These are phyloP conservation scores for Termitomyces eurrhizus DNA, from an alignment of 768 basidiomycete genomes.

Conservation along the genomic window DNA sequence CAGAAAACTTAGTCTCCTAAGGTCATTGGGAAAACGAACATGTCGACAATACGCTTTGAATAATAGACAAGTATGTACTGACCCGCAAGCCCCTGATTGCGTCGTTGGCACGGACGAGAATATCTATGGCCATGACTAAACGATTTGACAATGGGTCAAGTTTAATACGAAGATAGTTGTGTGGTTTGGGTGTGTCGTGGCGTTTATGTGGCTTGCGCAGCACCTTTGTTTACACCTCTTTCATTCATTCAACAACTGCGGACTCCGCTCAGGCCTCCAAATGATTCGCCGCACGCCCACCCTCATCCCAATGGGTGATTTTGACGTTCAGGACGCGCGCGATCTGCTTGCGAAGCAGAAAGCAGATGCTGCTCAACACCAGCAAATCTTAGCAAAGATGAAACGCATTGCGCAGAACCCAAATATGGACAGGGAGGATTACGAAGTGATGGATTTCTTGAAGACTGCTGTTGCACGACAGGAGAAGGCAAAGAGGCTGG, in stretches of 20 bases:
- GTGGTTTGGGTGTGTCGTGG: conserved; percentile 9
- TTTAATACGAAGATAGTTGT: conserved; percentile 11
- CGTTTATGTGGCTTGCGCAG: conserved; percentile 10
- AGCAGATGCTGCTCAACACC: conserved; percentile 34
- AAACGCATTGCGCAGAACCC: conserved; percentile 43
- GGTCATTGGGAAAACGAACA: neutral
- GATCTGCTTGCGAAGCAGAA: conserved; percentile 52
- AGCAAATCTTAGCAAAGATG: conserved; percentile 40
- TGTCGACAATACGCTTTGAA: neutral
- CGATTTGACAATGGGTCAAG: conserved; percentile 10
- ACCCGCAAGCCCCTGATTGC: conserved; percentile 69
- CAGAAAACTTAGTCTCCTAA: conserved; percentile 78
- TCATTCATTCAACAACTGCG: neutral
- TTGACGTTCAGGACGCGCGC: conserved; percentile 76
- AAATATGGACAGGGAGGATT: conserved; percentile 24
- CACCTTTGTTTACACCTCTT: conserved; percentile 19
- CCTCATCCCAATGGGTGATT: conserved; percentile 69
- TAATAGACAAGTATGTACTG: conserved; percentile 23
- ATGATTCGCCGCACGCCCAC: conserved; percentile 82
- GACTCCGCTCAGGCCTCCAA: conserved; percentile 6
- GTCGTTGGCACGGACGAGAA: conserved; percentile 60
- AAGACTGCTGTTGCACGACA: conserved; percentile 25
- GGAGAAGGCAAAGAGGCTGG: conserved; percentile 24
- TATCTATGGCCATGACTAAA: conserved; percentile 49
- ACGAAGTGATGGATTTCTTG: conserved; percentile 28